Conservation (phyloP, 129 eudicot species). For the Arctium lappa region DNA sequence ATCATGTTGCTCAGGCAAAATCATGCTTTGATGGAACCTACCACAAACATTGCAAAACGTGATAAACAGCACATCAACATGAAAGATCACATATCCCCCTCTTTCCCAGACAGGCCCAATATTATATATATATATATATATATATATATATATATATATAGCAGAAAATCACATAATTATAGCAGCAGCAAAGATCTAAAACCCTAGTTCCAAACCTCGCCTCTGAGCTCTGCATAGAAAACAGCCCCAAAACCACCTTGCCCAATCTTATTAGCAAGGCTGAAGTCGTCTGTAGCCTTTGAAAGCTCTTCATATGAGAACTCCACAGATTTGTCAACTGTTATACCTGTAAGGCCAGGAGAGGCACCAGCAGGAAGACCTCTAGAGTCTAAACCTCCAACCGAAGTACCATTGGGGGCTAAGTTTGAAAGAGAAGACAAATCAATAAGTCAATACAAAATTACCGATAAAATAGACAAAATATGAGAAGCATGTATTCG, state of each 20-base stretch:
- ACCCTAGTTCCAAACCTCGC: slow-evolving; percentile 67
- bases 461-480: neutral
- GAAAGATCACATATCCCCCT: too few species aligned
- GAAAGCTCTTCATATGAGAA: slow-evolving; percentile 94
- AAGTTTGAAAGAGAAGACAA: slow-evolving; percentile 11
- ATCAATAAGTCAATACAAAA: slow-evolving; percentile 8
- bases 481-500: neutral
- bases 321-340: slow-evolving; percentile 95
- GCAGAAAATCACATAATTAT: neutral
- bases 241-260: slow-evolving; percentile 99
- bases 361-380: slow-evolving; percentile 44
- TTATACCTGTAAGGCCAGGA: slow-evolving; percentile 71
- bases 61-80: too few species aligned
- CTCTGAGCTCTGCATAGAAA: slow-evolving; percentile 95
- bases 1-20: too few species aligned
- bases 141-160: neutral
- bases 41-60: too few species aligned
- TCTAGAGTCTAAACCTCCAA: slow-evolving; percentile 40
- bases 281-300: slow-evolving; percentile 80
- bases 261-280: slow-evolving; percentile 82
- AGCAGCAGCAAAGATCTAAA: slow-evolving; percentile 16
- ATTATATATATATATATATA: too few species aligned
- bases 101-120: too few species aligned
- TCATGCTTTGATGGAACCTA: too few species aligned
- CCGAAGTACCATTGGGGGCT: slow-evolving; percentile 31